Evolutionary conservation across 768 basidiomycete species (phyloP), one percentile per base, ranked within the genome.

Genomic region (Naematelia encephala): DNA sequence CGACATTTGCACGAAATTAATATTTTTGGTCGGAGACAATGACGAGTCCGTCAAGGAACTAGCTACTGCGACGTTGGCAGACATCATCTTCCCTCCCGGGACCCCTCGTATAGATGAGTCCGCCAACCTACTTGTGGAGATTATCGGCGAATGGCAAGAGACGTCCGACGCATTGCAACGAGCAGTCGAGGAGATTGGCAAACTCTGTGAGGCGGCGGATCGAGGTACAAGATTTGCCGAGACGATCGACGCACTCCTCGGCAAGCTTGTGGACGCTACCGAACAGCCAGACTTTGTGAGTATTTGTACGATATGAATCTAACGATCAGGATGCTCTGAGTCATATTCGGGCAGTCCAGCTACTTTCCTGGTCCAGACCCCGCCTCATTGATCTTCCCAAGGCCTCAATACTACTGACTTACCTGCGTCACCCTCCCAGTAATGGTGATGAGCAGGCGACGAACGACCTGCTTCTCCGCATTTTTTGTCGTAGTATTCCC

Each of bases 11-110:
- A 85, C 84, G 0, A 85, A 86, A 56, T 82, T 99, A 21, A 86
- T 96, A 2, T 79, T 87, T 29, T 85, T 93, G 13, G 88, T 91
- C 81, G 74, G 87, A 43, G 96, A 99, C 66, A 91, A 96, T 72
- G 96, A 99, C 71, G 92, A 97, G 47, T 86, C 85, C 0, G 90
- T 99, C 63, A 61, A 82, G 80, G 94, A 97, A 53, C 82, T 97
- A 14, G 91, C 94, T 0, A 80, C 89, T 66, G 93, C 91, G 74
- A 86, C 90, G 0, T 78, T 97, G 34, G 91, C 93, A 65, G 93
- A 97, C 63, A 79, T 97, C 2, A 92, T 92, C 89, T 94, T 97
- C 45, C 54, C 68, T 42, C 16, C 50, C 25, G 19, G 14, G 43
- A 51, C n/a, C 12, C 5, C 45, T 12, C 28, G 28, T 11, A 45